Evolutionary conservation across 1,284 basidiomycete genomes (phyloP), one percentile per base, ranked within the genome.

Genomic region (Ustilago xerochloae): DNA sequence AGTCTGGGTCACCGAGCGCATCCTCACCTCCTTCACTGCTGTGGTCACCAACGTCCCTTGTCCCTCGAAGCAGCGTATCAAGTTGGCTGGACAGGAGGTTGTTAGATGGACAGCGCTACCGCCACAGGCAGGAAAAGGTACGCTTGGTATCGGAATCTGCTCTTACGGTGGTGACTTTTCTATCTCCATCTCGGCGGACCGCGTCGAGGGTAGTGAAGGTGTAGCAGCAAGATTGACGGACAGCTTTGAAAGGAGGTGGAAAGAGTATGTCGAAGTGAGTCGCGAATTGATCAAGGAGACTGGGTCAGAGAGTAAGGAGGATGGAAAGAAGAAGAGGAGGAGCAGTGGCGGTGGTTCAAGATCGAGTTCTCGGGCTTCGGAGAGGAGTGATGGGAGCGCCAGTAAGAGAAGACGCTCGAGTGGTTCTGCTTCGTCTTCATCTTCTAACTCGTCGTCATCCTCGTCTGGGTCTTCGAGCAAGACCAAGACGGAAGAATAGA

Each of bases 31-130:
- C 4, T 70, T 78, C 32, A 74, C 71, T 1, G 81, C 80, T 9
- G 78, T 84, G 4, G 62, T 82, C 16, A 84, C 81, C 22, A 84
- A 84, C 43, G 81, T 84, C 12, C 81, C 82, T 15, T 82, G 82
- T 18, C 79, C 79, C 1, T 61, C 68, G 16, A 69, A 67, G 39
- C 63, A 76, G 50, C 62, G 73, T 10, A 72, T 80, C 51, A 16
- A 58, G 30, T 52, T 82, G 7, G 80, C 72, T 0, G 80, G 70
- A 4, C 39, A 63, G 28, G 54, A 74, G 29, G 76, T 81, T 24
- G 65, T 70, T 2, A 20, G 63, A 8, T 79, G 77, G 77, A 74
- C 63, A 9, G 81, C 78, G 0, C 43, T 77, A 12, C 82, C 82
- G 1, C 82, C 82, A 0, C 82, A 83, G 46, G 81, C 70, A 0